phyloP scores from a whole-genome alignment of 306 rosid species.

The Cercis canadensis region DNA sequence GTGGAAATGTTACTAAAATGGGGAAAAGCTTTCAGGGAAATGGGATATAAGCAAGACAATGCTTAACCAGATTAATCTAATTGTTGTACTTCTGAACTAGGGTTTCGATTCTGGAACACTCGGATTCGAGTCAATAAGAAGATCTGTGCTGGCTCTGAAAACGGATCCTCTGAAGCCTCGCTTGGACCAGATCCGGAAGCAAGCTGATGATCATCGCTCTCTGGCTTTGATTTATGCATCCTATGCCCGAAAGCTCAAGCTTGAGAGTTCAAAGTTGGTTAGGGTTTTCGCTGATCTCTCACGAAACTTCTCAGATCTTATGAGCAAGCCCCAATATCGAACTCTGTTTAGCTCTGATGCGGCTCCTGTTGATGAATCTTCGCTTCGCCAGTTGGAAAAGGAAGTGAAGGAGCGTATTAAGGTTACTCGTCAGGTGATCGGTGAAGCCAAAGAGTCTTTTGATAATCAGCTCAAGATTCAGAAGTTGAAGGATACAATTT shows the following conservation, averaged over 20 bases:
- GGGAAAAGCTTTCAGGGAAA: constrained; percentile 5
- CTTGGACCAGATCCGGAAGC: constrained; percentile 90
- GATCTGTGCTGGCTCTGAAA: constrained; percentile 79
- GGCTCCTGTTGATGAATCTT: constrained; percentile 64
- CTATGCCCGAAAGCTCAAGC: constrained; percentile 89
- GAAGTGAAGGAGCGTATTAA: constrained; percentile 91
- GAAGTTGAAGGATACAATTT: constrained; percentile 91
- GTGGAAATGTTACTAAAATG: background rate
- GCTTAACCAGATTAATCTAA: background rate
- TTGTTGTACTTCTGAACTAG: constrained; percentile 46
- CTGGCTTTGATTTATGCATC: constrained; percentile 77
- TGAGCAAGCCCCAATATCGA: constrained; percentile 63
- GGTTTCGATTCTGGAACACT: constrained; percentile 50
- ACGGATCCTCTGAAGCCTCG: constrained; percentile 92
- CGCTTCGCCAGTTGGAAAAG: constrained; percentile 83
- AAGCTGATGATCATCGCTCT: constrained; percentile 84
- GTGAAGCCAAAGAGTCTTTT: constrained; percentile 89
- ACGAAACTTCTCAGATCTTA: constrained; percentile 72
- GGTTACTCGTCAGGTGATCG: constrained; percentile 75
- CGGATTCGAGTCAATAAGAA: constrained; percentile 58
- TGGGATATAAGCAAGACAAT: background rate
- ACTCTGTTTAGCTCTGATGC: constrained; percentile 63
- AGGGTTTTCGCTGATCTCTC: constrained; percentile 84
- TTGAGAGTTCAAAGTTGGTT: constrained; percentile 88
- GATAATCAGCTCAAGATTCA: constrained; percentile 96